Base-by-base conservation (phyloP, 345 rosid species). In the Aegle marmelos region DNA sequence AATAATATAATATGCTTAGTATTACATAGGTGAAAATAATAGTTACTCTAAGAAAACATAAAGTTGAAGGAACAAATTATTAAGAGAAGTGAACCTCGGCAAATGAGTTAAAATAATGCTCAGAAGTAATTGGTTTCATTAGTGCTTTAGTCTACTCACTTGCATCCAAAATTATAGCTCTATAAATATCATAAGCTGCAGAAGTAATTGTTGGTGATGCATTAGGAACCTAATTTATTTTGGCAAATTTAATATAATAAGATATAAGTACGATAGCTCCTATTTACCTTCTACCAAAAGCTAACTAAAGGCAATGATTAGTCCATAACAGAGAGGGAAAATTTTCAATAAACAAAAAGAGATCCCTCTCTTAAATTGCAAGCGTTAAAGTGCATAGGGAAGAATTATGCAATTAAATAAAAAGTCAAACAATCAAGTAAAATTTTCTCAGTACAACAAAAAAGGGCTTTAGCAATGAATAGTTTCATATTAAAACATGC, bases 111-210 rank as follows among this genome's bases (percentile, higher is more conserved):
- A 90, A 94, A 76, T 80, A 89, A 81, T 81, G 93, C 75, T 77
- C 86, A 17, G 92, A 92, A 78, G 97, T 91, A 85, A 96, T 79
- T 33, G 97, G 97, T 73, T 94, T 97, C 93, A 96, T 96, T 39
- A 94, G 86, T 48, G 54, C 95, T 82, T 91, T 88, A 79, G 94
- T 91, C 82, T 94, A 94, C 86, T 91, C 89, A 54, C 98, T 91
- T 11, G 99, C 97, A 81, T 96, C 98, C 92, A 96, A 86, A 64
- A 92, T 90, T 31, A 95, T 97, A 79, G 97, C 93, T 70, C 97
- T 98, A 66, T 96, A 92, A 91, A 94, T 86, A 83, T 96, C 97
- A 25, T 94, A 96, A 88, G 98, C 94, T 66, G 97, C 97, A 80
- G 98, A 94, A 80, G 97, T 97, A 73, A 97, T 97, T 31, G 97